These are phyloP conservation scores for Linderina pennispora DNA, from an alignment of 192 early-diverging fungal species.

Conservation along the genomic window DNA sequence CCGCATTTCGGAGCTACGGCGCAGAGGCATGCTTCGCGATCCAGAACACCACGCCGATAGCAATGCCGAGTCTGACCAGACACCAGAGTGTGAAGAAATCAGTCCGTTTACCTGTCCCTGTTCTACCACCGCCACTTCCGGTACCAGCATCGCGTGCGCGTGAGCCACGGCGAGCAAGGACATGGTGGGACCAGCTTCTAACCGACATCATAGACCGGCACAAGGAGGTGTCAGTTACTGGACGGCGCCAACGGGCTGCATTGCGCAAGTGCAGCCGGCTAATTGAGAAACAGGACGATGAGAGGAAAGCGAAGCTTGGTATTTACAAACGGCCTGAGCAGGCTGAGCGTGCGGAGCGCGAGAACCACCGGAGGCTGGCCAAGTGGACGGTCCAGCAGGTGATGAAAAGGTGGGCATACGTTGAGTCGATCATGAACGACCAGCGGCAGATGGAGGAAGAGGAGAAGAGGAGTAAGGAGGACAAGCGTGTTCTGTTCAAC, in stretches of 20 bases:
- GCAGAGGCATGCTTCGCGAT: conserved; percentile 31
- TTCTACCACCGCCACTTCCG: conserved; percentile 19
- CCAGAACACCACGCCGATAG: neutral
- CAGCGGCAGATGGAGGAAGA: conserved; percentile 53
- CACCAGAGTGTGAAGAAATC: too few species aligned
- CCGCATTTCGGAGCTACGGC: conserved; percentile 33
- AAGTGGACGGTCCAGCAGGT: conserved; percentile 64
- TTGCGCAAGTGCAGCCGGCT: conserved; percentile 20
- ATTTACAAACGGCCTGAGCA: conserved; percentile 12
- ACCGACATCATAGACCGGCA: conserved; percentile 20
- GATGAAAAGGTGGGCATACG: conserved; percentile 65
- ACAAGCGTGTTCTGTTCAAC: conserved; percentile 59
- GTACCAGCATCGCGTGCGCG: conserved; percentile 10
- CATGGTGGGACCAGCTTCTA: conserved; percentile 24
- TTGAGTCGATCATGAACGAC: conserved; percentile 54
- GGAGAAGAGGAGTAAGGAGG: conserved; percentile 54
- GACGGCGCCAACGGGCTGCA: conserved; percentile 6
- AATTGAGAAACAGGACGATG: conserved; percentile 15
- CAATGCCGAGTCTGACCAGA: too few species aligned
- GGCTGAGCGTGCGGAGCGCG: conserved; percentile 18
- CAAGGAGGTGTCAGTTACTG: conserved; percentile 4
- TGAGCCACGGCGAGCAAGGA: conserved; percentile 11
- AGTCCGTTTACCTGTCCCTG: too few species aligned
- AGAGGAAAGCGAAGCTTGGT: conserved; percentile 16
- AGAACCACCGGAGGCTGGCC: conserved; percentile 40